A percentile compares a stretch with the other conserved stretches of the same genome.
phyloP scores from a whole-genome alignment of 1,284 basidiomycete species.

The Austroboletus rostrupii region DNA sequence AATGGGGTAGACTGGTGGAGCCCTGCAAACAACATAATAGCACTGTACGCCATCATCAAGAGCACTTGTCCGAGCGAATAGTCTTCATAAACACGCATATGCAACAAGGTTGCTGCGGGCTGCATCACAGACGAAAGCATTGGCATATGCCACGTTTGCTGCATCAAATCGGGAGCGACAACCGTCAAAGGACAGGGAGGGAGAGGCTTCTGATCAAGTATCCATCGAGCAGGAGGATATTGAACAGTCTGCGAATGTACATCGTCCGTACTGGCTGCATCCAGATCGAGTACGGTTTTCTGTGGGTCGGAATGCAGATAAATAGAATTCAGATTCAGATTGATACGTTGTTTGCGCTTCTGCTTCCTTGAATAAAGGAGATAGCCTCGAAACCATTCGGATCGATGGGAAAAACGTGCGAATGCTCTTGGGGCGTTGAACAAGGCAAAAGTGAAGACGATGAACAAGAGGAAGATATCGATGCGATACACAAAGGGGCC shows the following conservation, averaged over 20 bases:
- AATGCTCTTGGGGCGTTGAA: slow-evolving; percentile 46
- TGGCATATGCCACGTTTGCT: slow-evolving; percentile 43
- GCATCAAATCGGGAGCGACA: not conserved
- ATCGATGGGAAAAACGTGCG: slow-evolving; percentile 41
- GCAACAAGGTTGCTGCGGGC: slow-evolving; percentile 36
- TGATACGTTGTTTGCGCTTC: slow-evolving; percentile 12
- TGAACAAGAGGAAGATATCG: slow-evolving; percentile 41
- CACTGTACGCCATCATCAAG: slow-evolving; percentile 46
- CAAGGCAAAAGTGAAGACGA: slow-evolving; percentile 38
- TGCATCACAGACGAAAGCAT: slow-evolving; percentile 40
- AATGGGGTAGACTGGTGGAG: slow-evolving; percentile 55
- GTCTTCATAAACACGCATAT: slow-evolving; percentile 41
- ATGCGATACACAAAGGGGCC: slow-evolving; percentile 37
- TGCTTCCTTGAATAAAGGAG: slow-evolving; percentile 31
- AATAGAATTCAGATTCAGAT: slow-evolving; percentile 22
- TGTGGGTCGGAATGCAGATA: slow-evolving; percentile 18
- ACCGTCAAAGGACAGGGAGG: slow-evolving; percentile 18
- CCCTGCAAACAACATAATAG: slow-evolving; percentile 44
- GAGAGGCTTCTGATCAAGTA: slow-evolving; percentile 15
- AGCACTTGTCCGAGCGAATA: slow-evolving; percentile 50
- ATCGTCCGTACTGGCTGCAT: slow-evolving; percentile 11
- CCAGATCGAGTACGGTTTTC: slow-evolving; percentile 19
- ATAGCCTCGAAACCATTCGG: slow-evolving; percentile 46
- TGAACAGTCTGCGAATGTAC: slow-evolving; percentile 6
- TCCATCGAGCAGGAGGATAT: slow-evolving; percentile 1